phyloP scores from a whole-genome alignment of 306 rosid genomes.

The Aeschynomene evenia region DNA sequence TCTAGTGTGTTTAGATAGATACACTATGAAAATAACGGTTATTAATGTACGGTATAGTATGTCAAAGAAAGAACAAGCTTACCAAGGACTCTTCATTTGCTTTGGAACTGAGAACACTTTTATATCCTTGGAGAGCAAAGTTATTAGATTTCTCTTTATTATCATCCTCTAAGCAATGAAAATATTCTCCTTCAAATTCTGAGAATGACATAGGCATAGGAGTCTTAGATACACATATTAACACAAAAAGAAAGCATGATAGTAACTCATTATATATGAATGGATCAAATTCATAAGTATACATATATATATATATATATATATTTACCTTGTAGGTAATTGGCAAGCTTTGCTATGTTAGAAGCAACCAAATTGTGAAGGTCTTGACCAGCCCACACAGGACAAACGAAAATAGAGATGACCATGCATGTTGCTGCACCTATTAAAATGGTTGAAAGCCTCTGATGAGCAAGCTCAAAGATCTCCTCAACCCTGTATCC shows the following conservation, averaged over 20 bases:
- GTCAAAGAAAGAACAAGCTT: constrained; percentile 6
- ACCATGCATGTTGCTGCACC: constrained; percentile 73
- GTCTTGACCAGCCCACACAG: constrained; percentile 94
- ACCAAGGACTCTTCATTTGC: constrained; percentile 70
- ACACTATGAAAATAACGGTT: too few relatives aligned
- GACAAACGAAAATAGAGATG: constrained; percentile 58
- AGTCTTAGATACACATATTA: not conserved
- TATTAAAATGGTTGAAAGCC: constrained; percentile 59
- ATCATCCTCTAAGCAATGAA: constrained; percentile 43
- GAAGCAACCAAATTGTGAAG: constrained; percentile 75
- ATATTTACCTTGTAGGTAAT: constrained; percentile 63
- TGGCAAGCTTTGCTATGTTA: constrained; percentile 71
- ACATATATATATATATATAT: not conserved
- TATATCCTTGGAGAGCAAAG: constrained; percentile 55
- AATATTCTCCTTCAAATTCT: constrained; percentile 71
- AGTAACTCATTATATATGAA: not conserved
- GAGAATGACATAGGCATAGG: constrained; percentile 4
- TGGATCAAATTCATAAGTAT: too few relatives aligned
- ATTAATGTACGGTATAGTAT: too few relatives aligned
- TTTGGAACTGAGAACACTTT: constrained; percentile 71
- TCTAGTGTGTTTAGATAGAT: too few relatives aligned
- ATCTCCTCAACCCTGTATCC: constrained; percentile 57
- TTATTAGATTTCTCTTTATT: constrained; percentile 41
- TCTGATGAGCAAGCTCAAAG: constrained; percentile 58
- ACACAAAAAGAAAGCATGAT: not conserved